Base-by-base conservation (phyloP, 2,329 filamentous ascomycete species). In the Fusarium nelsonii region DNA sequence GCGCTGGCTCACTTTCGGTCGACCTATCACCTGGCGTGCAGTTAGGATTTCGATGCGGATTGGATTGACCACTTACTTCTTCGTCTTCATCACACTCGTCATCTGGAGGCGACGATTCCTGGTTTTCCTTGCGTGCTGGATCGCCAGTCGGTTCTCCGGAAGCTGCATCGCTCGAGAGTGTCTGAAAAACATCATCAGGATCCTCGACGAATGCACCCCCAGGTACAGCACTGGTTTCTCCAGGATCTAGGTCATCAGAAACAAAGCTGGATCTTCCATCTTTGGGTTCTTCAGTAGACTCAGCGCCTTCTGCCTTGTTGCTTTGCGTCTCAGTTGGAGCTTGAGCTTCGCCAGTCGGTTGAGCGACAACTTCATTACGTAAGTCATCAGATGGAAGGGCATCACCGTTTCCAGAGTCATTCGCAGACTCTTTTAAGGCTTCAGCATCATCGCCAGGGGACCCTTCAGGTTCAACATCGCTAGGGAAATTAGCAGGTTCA, bases 1-100 rank as follows among this genome's bases (percentile, higher is more conserved):
- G 34, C 30, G 30, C 11, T 28, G 39, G 14, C 15, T 58, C 55
- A 37, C 8, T 52, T 18, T 41, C 36, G 33, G 49, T 52, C 33
- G 46, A 53, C n/a, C 68, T 72, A 10, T 67, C 52, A 51, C 61
- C 63, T 67, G 73, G 60, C 41, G 62, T 65, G 73, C 74, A 76
- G 66, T 76, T 70, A 73, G 69, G 49, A 41, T 71, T 75, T 63
- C 71, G 63, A 26, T 60, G 68, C 34, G 68, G 65, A 14, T 72
- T 48, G 26, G 73, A 49, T 28, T 69, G 63, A 26, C 56, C 70
- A 73, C 75, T 72, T 63, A 77, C 75, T 58, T 68, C 32, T 12
- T 66, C 62, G 26, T 58, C 32, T 23, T 54, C 64, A 30, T 28
- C 18, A 34, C 64, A 71, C n/a, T 34, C 57, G 9, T 43, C 62